A percentile compares a stretch with the other conserved stretches of the same genome.
These are phyloP conservation scores for Prunus armeniaca DNA, from an alignment of 306 rosid genomes.

Conservation along the genomic window DNA sequence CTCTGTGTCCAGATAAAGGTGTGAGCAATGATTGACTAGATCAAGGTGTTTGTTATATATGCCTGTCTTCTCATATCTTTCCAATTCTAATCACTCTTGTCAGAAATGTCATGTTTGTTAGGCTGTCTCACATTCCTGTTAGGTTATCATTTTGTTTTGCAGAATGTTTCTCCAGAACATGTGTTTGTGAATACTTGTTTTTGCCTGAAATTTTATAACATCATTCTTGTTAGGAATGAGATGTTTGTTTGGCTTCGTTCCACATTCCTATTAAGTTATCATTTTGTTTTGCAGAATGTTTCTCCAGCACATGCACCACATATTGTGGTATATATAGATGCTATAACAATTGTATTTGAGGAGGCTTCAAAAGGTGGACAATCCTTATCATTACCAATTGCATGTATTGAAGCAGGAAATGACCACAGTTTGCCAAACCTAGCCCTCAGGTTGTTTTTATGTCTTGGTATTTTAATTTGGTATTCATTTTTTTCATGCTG, in stretches of 20 bases:
- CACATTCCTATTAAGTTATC: not conserved
- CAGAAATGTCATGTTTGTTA: not conserved
- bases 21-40: slow-evolving; percentile 25
- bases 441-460: slow-evolving; percentile 74
- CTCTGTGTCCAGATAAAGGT: slow-evolving; percentile 95
- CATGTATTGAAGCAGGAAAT: slow-evolving; percentile 80
- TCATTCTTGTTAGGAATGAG: not conserved
- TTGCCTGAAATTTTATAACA: not conserved
- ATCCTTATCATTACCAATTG: slow-evolving; percentile 67
- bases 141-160: slow-evolving; percentile 29
- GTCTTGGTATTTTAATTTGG: slow-evolving; percentile 19
- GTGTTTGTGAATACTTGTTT: slow-evolving; percentile 19
- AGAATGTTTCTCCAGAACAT: slow-evolving; percentile 79
- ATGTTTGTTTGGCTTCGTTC: not conserved
- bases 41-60: slow-evolving; percentile 21
- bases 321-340: slow-evolving; percentile 80
- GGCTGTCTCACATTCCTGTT: not conserved
- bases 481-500: slow-evolving; percentile 7
- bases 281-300: slow-evolving; percentile 60
- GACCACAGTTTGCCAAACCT: slow-evolving; percentile 86
- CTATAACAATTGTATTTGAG: slow-evolving; percentile 76
- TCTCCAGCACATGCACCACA: slow-evolving; percentile 77
- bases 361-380: slow-evolving; percentile 65
- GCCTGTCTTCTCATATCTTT: not conserved
- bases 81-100: not conserved